Evolutionary conservation across 2,329 filamentous ascomycete species (phyloP).

Genomic region (Talaromyces verruculosus): DNA sequence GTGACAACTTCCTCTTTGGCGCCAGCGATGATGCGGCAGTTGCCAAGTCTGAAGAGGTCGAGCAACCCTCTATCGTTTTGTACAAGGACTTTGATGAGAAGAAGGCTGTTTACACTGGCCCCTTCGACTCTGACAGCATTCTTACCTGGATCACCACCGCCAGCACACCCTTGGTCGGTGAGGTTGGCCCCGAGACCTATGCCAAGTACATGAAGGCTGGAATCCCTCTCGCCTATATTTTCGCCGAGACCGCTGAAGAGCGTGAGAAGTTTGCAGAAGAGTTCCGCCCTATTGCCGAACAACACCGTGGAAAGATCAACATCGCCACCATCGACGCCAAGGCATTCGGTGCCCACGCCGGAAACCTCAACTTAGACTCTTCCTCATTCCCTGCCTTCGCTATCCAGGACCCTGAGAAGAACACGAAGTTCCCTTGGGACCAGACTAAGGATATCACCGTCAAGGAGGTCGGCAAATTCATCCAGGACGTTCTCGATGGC

Average conservation of each 20-base stretch:
- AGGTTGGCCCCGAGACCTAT: conserved; percentile 97
- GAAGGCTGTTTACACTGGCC: conserved; percentile 78
- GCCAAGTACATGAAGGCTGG: conserved; percentile 87
- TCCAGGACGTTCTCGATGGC: conserved; percentile 79
- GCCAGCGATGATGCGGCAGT: conserved; percentile 78
- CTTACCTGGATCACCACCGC: conserved; percentile 79
- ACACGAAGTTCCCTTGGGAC: conserved; percentile 95
- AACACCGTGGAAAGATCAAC: conserved; percentile 93
- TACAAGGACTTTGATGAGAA: conserved; percentile 99
- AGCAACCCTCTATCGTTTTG: conserved; percentile 80
- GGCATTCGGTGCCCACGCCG: conserved; percentile 88
- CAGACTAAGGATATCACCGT: conserved; percentile 75
- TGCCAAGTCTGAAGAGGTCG: conserved; percentile 86
- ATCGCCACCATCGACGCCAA: conserved; percentile 97
- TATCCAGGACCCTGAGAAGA: conserved; percentile 93
- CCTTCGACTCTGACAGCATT: conserved; percentile 79
- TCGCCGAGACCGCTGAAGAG: conserved; percentile 88
- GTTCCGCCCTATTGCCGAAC: conserved; percentile 83
- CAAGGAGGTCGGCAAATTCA: conserved; percentile 74
- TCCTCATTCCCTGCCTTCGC: conserved; percentile 97
- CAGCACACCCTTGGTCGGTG: conserved; percentile 86
- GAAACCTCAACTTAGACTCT: conserved; percentile 94
- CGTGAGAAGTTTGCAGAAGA: conserved; percentile 72
- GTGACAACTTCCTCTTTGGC: conserved; percentile 91
- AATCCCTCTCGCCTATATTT: conserved; percentile 94